Evolutionary conservation across 805 yeast species (phyloP).

Genomic region (Metschnikowia reukaufii): DNA sequence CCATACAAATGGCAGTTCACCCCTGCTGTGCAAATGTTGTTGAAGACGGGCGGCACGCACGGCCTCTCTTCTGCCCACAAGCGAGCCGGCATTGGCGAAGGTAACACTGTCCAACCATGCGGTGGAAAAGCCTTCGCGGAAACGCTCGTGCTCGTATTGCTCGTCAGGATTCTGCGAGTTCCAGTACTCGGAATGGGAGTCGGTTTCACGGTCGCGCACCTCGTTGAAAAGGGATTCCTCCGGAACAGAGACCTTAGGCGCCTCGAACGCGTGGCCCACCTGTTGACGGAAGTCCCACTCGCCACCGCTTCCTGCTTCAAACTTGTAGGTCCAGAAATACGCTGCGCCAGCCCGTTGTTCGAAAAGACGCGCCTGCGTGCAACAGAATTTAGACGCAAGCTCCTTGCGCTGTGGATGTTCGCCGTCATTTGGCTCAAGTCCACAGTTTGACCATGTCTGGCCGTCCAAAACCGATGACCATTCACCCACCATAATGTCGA

Average conservation of each 20-base stretch:
- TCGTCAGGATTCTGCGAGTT: conserved; percentile 52
- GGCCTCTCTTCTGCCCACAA: conserved; percentile 69
- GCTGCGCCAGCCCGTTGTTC: conserved; percentile 53
- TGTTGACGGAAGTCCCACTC: conserved; percentile 92
- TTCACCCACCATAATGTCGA: conserved; percentile 84
- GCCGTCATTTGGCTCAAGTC: conserved; percentile 19
- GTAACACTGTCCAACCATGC: conserved; percentile 74
- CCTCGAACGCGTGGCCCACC: conserved; percentile 45
- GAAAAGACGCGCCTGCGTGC: conserved; percentile 49
- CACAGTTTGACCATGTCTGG: conserved; percentile 63
- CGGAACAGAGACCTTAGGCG: conserved; percentile 35
- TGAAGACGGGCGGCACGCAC: conserved; percentile 50
- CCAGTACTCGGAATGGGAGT: conserved; percentile 70
- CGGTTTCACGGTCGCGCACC: conserved; percentile 34
- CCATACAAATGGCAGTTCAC: conserved; percentile 65
- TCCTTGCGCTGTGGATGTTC: conserved; percentile 46
- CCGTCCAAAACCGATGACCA: conserved; percentile 86
- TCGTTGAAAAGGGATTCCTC: conserved; percentile 42
- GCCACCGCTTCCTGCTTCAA: conserved; percentile 87
- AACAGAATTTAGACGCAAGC: conserved; percentile 63
- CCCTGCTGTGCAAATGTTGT: conserved; percentile 60
- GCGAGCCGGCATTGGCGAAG: conserved; percentile 68
- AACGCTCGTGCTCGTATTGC: conserved; percentile 78
- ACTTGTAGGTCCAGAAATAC: conserved; percentile 90
- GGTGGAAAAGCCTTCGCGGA: conserved; percentile 69